These are phyloP conservation scores for Candida railenensis DNA, from an alignment of 805 yeast genomes.

Conservation along the genomic window DNA sequence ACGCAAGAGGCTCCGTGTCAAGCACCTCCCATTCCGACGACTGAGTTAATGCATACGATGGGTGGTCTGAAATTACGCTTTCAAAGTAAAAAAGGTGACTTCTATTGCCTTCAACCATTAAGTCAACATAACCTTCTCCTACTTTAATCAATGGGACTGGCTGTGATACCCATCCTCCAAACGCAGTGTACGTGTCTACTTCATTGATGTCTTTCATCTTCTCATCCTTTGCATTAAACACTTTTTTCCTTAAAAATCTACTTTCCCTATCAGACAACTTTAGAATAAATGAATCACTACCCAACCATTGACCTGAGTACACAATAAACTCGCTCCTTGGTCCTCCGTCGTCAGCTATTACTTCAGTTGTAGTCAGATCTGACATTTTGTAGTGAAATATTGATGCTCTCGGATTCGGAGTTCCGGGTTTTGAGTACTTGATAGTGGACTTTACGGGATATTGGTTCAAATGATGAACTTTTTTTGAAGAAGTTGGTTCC, in stretches of 20 bases:
- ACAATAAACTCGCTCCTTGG: slow-evolving; percentile 50
- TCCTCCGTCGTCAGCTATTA: slow-evolving; percentile 8
- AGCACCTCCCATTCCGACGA: slow-evolving; percentile 72
- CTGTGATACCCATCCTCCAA: slow-evolving; percentile 64
- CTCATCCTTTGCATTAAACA: slow-evolving; percentile 31
- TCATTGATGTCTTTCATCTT: slow-evolving; percentile 34
- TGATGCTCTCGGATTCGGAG: slow-evolving; percentile 52
- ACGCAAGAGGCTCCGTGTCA: slow-evolving; percentile 56
- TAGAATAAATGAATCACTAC: slow-evolving; percentile 46
- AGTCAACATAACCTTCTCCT: slow-evolving; percentile 70
- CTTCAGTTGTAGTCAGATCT: background rate
- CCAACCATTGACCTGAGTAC: slow-evolving; percentile 64
- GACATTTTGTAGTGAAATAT: slow-evolving; percentile 36
- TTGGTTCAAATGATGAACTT: slow-evolving; percentile 21
- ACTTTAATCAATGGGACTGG: slow-evolving; percentile 16
- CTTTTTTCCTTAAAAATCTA: slow-evolving; percentile 48
- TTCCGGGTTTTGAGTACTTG: slow-evolving; percentile 77
- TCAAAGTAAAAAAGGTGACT: slow-evolving; percentile 79
- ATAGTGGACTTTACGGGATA: slow-evolving; percentile 50
- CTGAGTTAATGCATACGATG: slow-evolving; percentile 42
- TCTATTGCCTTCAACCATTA: slow-evolving; percentile 52
- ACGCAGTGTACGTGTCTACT: slow-evolving; percentile 21
- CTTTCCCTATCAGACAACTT: slow-evolving; percentile 68
- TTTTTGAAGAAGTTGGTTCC: slow-evolving; percentile 8
- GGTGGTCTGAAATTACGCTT: slow-evolving; percentile 45